These are phyloP conservation scores for Stromatinia cepivora DNA, from an alignment of 2,329 filamentous ascomycete genomes.

Conservation along the genomic window DNA sequence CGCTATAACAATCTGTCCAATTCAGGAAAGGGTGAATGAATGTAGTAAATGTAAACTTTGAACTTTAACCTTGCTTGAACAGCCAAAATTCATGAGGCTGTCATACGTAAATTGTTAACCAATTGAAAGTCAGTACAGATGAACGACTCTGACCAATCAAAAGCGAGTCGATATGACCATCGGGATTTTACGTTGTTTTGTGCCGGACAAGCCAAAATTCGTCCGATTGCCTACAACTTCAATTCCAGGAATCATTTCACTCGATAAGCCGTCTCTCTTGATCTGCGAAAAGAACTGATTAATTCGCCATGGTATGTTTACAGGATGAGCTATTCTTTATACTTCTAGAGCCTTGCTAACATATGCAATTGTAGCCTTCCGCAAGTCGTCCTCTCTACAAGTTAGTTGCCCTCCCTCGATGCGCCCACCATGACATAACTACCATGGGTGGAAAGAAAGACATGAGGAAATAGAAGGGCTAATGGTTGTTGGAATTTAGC, in stretches of 20 bases:
- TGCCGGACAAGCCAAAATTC: slow-evolving; percentile 22
- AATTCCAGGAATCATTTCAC: slow-evolving; percentile 17
- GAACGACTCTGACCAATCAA: slow-evolving; percentile 11
- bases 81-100: slow-evolving; percentile 11
- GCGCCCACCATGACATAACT: slow-evolving; percentile 4
- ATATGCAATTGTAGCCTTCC: slow-evolving; percentile 6
- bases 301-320: slow-evolving; percentile 20
- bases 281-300: slow-evolving; percentile 17
- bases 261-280: slow-evolving; percentile 12
- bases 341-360: neutral
- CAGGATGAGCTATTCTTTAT: no score
- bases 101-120: neutral
- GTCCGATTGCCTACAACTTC: slow-evolving; percentile 17
- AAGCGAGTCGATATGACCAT: slow-evolving; percentile 19
- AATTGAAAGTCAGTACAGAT: neutral
- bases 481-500: slow-evolving; percentile 51
- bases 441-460: neutral
- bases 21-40: neutral
- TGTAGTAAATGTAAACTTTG: neutral
- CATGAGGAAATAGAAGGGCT: slow-evolving; percentile 23
- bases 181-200: slow-evolving; percentile 21
- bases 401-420: slow-evolving; percentile 36
- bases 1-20: neutral
- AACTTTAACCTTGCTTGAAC: slow-evolving; percentile 1
- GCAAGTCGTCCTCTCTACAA: slow-evolving; percentile 39